These are phyloP conservation scores for Calendula officinalis DNA, from an alignment of 129 eudicot genomes.

Conservation along the genomic window DNA sequence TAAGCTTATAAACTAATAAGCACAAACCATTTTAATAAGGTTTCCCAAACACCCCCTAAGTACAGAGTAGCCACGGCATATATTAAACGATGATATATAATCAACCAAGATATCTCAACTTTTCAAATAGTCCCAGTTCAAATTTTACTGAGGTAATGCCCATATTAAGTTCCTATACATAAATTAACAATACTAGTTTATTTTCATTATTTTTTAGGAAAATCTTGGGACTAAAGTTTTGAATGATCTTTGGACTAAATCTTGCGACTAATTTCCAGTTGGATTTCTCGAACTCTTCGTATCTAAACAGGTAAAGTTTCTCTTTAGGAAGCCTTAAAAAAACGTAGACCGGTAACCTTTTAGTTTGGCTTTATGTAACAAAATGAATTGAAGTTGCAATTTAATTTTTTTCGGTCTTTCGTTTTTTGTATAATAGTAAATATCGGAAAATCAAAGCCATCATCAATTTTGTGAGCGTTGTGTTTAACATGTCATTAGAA, in stretches of 20 bases:
- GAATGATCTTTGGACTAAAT: conserved; percentile 57
- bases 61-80: conserved; percentile 40
- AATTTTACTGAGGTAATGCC: conserved; percentile 36
- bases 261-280: too few species aligned
- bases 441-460: conserved; percentile 70
- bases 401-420: too few species aligned
- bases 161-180: not conserved
- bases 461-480: conserved; percentile 51
- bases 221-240: conserved; percentile 61
- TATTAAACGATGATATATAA: conserved; percentile 59
- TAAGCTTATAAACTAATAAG: too few species aligned
- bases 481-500: conserved; percentile 55
- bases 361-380: not conserved
- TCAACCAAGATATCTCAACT: conserved; percentile 76
- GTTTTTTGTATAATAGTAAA: conserved; percentile 34
- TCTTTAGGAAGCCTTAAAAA: not conserved
- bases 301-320: conserved; percentile 57
- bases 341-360: not conserved
- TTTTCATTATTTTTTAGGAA: conserved; percentile 45
- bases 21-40: too few species aligned
- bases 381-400: too few species aligned
- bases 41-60: too few species aligned
- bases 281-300: too few species aligned
- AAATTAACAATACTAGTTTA: not conserved
- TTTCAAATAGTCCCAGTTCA: conserved; percentile 42